Evolutionary conservation across 176 grass and related monocot genomes (phyloP), one percentile per base, ranked within the genome.

Genomic region (Paspalum notatum): DNA sequence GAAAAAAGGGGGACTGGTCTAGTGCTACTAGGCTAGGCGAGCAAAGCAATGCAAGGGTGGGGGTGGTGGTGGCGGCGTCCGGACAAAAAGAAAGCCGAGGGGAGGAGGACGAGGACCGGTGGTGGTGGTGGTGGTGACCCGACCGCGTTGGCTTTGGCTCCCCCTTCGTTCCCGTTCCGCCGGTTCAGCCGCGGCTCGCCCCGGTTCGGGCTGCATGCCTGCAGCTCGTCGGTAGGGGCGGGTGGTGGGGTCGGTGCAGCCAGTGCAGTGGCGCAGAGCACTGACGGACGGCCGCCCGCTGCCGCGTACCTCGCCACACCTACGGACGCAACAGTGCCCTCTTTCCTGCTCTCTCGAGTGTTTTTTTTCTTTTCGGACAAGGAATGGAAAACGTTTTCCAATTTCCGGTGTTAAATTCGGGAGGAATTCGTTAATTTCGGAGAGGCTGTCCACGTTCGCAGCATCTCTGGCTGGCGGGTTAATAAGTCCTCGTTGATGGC

Each of bases 1-100:
- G n/a, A n/a, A n/a, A n/a, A n/a, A n/a, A n/a, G n/a, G n/a, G n/a
- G n/a, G n/a, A n/a, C n/a, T n/a, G n/a, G n/a, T n/a, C n/a, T n/a
- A n/a, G n/a, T n/a, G n/a, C n/a, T n/a, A n/a, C n/a, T n/a, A n/a
- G n/a, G n/a, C n/a, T n/a, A n/a, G n/a, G n/a, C n/a, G n/a, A n/a
- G n/a, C n/a, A n/a, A n/a, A n/a, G n/a, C n/a, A n/a, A n/a, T n/a
- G n/a, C n/a, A n/a, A n/a, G n/a, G n/a, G n/a, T n/a, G n/a, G n/a
- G n/a, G n/a, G n/a, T n/a, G 7, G n/a, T n/a, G 3, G 54, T 17
- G 70, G 12, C 15, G 71, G 55, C 65, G 32, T 20, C 53, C 11
- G 83, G 70, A 80, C 53, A 62, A 64, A 57, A 66, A 47, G 14
- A 69, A 66, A 80, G 50, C 49, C 32, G n/a, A n/a, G n/a, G n/a